phyloP scores from a whole-genome alignment of 2,329 filamentous ascomycete species.

The Ilyonectria mors-panacis region DNA sequence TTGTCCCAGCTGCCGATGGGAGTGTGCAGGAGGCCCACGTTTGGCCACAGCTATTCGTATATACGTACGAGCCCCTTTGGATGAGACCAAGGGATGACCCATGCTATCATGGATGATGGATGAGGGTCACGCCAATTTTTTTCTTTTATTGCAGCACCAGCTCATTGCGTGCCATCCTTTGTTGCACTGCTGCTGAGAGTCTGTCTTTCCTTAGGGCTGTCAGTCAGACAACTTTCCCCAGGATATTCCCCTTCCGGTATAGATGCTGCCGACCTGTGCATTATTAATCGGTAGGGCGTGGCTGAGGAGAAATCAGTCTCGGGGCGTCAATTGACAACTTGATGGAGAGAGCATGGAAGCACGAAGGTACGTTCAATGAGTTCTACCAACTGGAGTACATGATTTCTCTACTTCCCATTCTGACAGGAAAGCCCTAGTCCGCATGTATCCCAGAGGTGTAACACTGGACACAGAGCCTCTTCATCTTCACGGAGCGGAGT shows the following conservation, averaged over 20 bases:
- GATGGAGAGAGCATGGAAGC: neutral
- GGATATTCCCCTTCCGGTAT: neutral
- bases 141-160: neutral
- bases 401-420: neutral
- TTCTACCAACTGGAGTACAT: neutral
- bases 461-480: neutral
- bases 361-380: neutral
- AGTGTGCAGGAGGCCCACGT: neutral
- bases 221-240: neutral
- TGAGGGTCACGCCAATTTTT: neutral
- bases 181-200: slow-evolving; percentile 1
- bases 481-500: neutral
- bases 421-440: neutral
- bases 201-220: neutral
- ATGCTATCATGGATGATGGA: neutral
- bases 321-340: neutral
- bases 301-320: neutral
- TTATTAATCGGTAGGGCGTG: neutral
- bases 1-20: slow-evolving; percentile 9
- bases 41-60: neutral
- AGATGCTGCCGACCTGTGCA: neutral
- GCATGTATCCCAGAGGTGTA: neutral
- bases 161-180: neutral
- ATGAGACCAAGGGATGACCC: neutral
- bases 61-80: neutral